Percentiles rank a stretch among this genome's conserved stretches.
phyloP scores from a whole-genome alignment of 2,329 filamentous ascomycete genomes.

The Nemania sp. region DNA sequence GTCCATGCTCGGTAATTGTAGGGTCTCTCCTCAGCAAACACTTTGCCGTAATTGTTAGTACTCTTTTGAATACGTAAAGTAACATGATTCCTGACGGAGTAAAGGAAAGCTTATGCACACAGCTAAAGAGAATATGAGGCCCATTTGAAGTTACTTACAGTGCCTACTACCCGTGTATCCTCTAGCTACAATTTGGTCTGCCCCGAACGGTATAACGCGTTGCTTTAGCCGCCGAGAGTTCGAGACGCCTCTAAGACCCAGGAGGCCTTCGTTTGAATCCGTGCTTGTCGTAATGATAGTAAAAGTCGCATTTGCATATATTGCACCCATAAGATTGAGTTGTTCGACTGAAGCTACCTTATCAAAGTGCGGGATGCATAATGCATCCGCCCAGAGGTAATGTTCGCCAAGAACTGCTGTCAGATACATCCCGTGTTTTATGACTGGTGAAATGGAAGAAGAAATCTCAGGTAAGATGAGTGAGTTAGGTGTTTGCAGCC shows the following conservation, averaged over 20 bases:
- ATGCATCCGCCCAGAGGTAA: neutral
- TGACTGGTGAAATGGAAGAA: neutral
- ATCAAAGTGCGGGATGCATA: neutral
- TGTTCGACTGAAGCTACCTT: neutral
- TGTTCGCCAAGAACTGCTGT: neutral
- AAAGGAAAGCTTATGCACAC: too few species aligned
- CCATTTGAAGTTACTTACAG: too few species aligned
- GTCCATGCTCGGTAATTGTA: neutral
- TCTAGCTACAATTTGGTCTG: neutral
- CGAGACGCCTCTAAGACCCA: neutral
- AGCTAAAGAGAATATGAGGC: too few species aligned
- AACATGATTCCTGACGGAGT: too few species aligned
- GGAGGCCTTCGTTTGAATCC: neutral
- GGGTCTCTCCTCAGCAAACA: neutral
- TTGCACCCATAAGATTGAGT: conserved; percentile 2
- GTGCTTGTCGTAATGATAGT: neutral
- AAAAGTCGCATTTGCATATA: neutral
- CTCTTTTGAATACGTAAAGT: too few species aligned
- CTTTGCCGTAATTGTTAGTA: too few species aligned
- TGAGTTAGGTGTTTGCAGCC: neutral
- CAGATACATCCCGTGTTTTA: neutral
- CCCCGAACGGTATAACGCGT: neutral
- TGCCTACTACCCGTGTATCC: too few species aligned
- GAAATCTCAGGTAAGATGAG: neutral
- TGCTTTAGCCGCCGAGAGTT: neutral